Evolutionary conservation across 768 basidiomycete species (phyloP).

Genomic region (Suillus clintonianus): DNA sequence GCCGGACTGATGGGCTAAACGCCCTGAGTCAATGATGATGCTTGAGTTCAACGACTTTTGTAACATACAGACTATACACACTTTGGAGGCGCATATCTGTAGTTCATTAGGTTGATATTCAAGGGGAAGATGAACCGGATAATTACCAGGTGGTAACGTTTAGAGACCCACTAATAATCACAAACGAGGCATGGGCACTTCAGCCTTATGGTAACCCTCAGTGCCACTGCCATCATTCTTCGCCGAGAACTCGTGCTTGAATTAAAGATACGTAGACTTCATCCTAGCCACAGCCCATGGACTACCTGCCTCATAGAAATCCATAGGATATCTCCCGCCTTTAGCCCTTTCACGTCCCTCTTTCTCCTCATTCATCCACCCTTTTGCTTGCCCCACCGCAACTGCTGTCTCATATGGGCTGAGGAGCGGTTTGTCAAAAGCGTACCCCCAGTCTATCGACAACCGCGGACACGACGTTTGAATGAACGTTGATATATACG

Average conservation of each 20-base stretch:
- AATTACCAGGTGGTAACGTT: no score
- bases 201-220: no score
- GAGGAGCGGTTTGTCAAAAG: conserved; percentile 84
- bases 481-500: conserved; percentile 85
- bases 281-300: conserved; percentile 72
- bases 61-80: no score
- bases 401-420: conserved; percentile 94
- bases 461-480: conserved; percentile 97
- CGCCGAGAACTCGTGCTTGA: not conserved
- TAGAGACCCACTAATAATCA: no score
- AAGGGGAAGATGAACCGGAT: no score
- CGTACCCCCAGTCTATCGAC: conserved; percentile 99
- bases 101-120: no score
- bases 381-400: conserved; percentile 62
- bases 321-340: conserved; percentile 79
- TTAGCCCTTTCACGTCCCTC: conserved; percentile 21
- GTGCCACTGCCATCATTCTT: not conserved
- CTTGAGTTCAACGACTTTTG: no score
- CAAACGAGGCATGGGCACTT: no score
- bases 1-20: no score
- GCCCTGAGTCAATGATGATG: no score
- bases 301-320: conserved; percentile 86
- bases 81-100: no score
- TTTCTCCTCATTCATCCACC: conserved; percentile 60
- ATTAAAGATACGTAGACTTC: conserved; percentile 46